phyloP scores from a whole-genome alignment of 106 monocot genomes.

The Xerophyta viscosa region DNA sequence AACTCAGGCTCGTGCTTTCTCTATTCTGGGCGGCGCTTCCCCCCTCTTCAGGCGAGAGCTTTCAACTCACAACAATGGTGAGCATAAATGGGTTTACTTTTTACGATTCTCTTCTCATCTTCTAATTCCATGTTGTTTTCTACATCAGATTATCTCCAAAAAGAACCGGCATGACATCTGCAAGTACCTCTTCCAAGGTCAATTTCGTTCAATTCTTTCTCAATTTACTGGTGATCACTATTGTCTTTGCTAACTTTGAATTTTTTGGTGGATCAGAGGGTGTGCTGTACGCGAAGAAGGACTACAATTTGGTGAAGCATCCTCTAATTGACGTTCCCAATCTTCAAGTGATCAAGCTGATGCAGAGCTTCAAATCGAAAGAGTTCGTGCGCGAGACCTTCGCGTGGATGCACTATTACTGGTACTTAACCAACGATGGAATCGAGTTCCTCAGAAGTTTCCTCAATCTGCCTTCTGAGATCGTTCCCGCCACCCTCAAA shows the following conservation, averaged over 20 bases:
- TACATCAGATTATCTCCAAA: conserved; percentile 33
- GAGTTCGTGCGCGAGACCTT: conserved; percentile 90
- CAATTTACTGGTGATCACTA: too few species aligned
- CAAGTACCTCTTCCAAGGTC: conserved; percentile 54
- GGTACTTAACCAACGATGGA: conserved; percentile 93
- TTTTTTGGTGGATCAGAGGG: too few species aligned
- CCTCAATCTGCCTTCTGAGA: conserved; percentile 88
- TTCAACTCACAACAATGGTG: background rate
- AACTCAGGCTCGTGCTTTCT: too few species aligned
- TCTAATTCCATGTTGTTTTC: background rate
- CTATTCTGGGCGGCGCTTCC: too few species aligned
- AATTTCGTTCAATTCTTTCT: too few species aligned
- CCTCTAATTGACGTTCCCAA: conserved; percentile 83
- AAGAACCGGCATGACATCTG: conserved; percentile 46
- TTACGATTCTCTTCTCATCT: too few species aligned
- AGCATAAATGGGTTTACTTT: too few species aligned
- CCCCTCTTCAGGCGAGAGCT: too few species aligned
- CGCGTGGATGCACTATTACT: conserved; percentile 90
- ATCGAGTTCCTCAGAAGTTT: conserved; percentile 62
- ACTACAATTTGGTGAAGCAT: conserved; percentile 89
- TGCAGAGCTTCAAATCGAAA: conserved; percentile 97
- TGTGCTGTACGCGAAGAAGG: conserved; percentile 86
- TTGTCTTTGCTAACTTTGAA: too few species aligned
- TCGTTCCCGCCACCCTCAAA: conserved; percentile 85
- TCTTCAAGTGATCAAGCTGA: conserved; percentile 89